These are phyloP conservation scores for Boletus smithii DNA, from an alignment of 1,284 basidiomycete genomes.

Conservation along the genomic window DNA sequence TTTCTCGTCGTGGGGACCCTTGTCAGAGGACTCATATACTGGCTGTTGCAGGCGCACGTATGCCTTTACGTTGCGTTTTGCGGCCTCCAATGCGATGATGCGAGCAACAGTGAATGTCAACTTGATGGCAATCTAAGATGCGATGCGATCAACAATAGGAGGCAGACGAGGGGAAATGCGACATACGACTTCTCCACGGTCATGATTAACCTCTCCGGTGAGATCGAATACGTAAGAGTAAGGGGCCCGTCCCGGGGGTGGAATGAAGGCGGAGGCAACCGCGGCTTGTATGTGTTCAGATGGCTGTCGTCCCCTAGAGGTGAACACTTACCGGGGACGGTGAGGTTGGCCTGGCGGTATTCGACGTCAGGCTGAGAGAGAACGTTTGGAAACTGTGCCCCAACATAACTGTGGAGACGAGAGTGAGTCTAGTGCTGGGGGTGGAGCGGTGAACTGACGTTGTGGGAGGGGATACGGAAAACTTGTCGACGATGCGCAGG, in stretches of 20 bases:
- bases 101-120: conserved; percentile 73
- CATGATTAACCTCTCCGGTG: conserved; percentile 76
- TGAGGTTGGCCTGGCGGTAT: conserved; percentile 82
- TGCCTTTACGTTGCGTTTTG: conserved; percentile 63
- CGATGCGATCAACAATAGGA: conserved; percentile 8
- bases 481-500: conserved; percentile 82
- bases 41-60: conserved; percentile 80
- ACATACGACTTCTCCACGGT: conserved; percentile 72
- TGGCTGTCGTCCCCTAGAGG: not conserved
- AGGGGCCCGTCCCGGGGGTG: conserved; percentile 57
- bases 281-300: conserved; percentile 44
- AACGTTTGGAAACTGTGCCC: conserved; percentile 69
- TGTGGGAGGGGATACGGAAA: conserved; percentile 79
- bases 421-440: conserved; percentile 10
- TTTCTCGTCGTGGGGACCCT: conserved; percentile 66
- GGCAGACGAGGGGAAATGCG: conserved; percentile 4
- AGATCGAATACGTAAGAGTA: conserved; percentile 79
- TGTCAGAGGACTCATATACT: conserved; percentile 76
- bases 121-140: conserved; percentile 67
- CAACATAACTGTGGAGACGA: conserved; percentile 61
- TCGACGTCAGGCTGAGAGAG: conserved; percentile 68
- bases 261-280: conserved; percentile 65
- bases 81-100: conserved; percentile 65
- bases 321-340: conserved; percentile 54
- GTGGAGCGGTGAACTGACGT: conserved; percentile 52